Evolutionary conservation across 148 eudicot species (phyloP).

Genomic region (Fagopyrum homotropicum): DNA sequence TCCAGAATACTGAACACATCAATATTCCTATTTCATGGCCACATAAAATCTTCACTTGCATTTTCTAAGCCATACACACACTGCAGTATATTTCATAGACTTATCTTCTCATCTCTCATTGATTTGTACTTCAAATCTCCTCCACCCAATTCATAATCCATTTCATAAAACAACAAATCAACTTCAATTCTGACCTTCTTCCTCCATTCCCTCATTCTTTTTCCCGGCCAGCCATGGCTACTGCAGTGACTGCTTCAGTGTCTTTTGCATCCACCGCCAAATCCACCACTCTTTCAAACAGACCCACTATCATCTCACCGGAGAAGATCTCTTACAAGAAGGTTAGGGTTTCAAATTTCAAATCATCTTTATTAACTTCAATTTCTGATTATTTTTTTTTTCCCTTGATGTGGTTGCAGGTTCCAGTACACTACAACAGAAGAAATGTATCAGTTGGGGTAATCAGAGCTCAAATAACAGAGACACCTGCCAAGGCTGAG

Average conservation of each 20-base stretch:
- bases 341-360: constrained; percentile 24
- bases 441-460: constrained; percentile 52
- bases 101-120: constrained; percentile 12
- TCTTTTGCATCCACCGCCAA: constrained; percentile 63
- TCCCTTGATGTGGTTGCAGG: constrained; percentile 29
- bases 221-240: constrained; percentile 57
- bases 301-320: constrained; percentile 45
- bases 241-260: constrained; percentile 89
- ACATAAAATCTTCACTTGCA: neutral
- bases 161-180: neutral
- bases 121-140: neutral
- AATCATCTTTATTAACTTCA: neutral
- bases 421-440: constrained; percentile 30
- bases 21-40: neutral
- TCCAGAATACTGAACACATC: too few species aligned
- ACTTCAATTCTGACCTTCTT: constrained; percentile 38
- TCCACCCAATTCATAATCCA: constrained; percentile 11
- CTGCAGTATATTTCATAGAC: constrained; percentile 3
- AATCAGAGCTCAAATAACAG: constrained; percentile 74
- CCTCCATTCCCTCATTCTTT: constrained; percentile 46
- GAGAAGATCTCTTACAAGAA: constrained; percentile 55
- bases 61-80: constrained; percentile 9
- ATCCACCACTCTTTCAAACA: constrained; percentile 43
- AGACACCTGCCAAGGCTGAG: constrained; percentile 58
- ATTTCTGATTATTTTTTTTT: neutral